Evolutionary conservation across 495 filamentous ascomycete species (phyloP), one percentile per base, ranked within the genome.

Genomic region (Penicillium antarcticum): DNA sequence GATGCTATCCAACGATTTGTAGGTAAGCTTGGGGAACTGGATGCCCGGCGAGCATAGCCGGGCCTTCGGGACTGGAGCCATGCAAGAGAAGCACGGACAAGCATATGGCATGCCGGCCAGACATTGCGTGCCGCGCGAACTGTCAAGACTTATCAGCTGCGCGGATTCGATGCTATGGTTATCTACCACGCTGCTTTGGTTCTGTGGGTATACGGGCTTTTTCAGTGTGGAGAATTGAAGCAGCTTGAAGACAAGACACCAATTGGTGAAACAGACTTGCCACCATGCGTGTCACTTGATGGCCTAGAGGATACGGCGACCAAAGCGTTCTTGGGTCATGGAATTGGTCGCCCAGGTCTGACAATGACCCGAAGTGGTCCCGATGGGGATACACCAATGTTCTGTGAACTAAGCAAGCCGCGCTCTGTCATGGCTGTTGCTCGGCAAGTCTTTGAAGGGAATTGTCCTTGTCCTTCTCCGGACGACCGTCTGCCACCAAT

Each of bases 1-100:
- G 82, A 83, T 34, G 80, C 82, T 37, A 72, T 85, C 5, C 81
- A 85, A 53, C 75, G 79, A 0, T 83, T 85, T 46, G 77, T 80
- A 0, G 82, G 83, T 0, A 78, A 82, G 29, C 72, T 81, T 48
- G 83, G 80, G 34, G 77, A 80, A 50, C 71, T 78, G 17, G 80
- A 84, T 51, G 77, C 80, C 0, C 66, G 74, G 10, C 60, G 71
- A 4, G 74, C 77, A 17, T 80, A 76, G 39, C 75, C 76, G 0
- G 59, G 60, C 0, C 65, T 86, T 2, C 68, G 73, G 36, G 60
- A 70, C 2, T 86, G 83, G 83, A 72, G 73, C 5, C 54, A 57
- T 1, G 74, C 65, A 1, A 46, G 56, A n/a, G 77, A 80, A 16
- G 72, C 79, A 0, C 64, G 81, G 2, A 66, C 66, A 17, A 79